phyloP scores from a whole-genome alignment of 441 rosid species.

The Sinapis alba region DNA sequence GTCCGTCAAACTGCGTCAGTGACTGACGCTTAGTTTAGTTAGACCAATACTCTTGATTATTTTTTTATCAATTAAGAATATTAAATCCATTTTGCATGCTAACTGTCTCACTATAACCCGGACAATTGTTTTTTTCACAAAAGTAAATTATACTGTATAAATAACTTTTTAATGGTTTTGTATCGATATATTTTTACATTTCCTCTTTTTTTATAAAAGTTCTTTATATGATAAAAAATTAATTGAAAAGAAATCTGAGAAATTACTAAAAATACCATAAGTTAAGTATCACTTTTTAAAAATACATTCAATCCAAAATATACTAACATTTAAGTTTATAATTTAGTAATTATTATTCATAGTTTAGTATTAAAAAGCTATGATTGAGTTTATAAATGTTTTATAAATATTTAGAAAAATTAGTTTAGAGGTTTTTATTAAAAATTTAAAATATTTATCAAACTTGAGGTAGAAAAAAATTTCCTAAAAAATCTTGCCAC shows the following conservation, averaged over 20 bases:
- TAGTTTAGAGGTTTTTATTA: no score
- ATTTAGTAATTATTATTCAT: no score
- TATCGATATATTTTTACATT: neutral
- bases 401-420: no score
- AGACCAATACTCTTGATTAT: neutral
- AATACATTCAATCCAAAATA: no score
- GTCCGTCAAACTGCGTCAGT: slow-evolving; percentile 12
- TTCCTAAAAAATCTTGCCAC: no score
- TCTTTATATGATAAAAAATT: neutral
- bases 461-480: no score
- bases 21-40: neutral
- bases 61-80: neutral
- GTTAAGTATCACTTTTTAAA: no score
- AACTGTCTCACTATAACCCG: neutral
- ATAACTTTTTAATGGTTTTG: neutral
- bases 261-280: no score
- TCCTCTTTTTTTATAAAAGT: neutral
- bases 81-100: neutral
- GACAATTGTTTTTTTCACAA: neutral
- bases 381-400: no score
- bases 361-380: no score
- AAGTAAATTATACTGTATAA: neutral
- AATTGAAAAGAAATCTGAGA: neutral
- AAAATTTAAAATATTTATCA: no score
- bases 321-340: no score